Evolutionary conservation across 2,329 filamentous ascomycete species (phyloP), one percentile per base, ranked within the genome.

Genomic region (Fusarium vanettenii): DNA sequence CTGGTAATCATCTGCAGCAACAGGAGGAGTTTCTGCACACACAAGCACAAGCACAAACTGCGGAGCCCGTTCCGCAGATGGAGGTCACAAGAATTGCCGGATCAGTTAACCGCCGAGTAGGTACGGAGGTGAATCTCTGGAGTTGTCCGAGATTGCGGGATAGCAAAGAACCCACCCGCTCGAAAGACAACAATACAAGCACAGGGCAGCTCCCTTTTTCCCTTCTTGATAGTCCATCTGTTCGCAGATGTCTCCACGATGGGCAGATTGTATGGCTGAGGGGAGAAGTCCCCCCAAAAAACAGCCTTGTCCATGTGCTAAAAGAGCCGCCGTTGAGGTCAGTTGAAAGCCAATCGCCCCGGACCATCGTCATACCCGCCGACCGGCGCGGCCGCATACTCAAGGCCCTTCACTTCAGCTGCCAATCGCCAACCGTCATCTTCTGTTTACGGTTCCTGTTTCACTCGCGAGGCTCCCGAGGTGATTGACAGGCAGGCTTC

Each of bases 71-170:
- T 62, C 25, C 60, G 48, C 43, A 45, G 18, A 45, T 45, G 41
- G 41, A 29, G 45, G 27, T 11, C 29, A 39, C 41, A 22, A 35
- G 20, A 67, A 33, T 57, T 43, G 8, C 37, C 50, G 20, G 20
- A 43, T 35, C 48, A 37, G 37, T 48, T 64, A 64, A 52, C 55
- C 61, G 64, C 64, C 56, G 57, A 67, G 48, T 57, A 41, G 27
- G 25, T 27, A 27, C 25, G 25, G 25, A 31, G 67, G 60, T 60
- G 55, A 62, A 73, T 65, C 45, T 70, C 41, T 70, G 66, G 69
- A 62, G 55, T 55, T 57, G 69, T 63, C 72, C 69, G 72, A 75
- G 60, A 75, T 75, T 75, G 69, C 61, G 66, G 72, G 59, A 60
- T 25, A 60, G 39, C 14, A 27, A 63, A 37, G 67, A 63, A 71